Conservation (phyloP, 2,329 filamentous ascomycete genomes). For the Pseudogymnoascus sp. region DNA sequence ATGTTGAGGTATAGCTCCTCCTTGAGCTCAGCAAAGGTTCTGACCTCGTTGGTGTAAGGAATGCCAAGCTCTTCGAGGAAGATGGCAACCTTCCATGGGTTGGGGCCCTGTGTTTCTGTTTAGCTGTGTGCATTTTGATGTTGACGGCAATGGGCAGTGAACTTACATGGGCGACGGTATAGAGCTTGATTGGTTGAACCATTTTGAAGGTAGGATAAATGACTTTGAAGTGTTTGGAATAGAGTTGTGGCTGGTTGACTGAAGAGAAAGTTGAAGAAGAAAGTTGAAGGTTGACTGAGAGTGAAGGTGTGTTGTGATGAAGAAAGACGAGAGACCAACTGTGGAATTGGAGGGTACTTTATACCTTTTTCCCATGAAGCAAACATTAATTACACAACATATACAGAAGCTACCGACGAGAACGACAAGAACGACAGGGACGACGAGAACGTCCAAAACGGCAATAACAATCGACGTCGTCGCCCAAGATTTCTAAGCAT, state of each 20-base stretch:
- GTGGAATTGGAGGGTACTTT: not conserved
- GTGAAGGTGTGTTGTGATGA: not conserved
- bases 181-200: slow-evolving; percentile 8
- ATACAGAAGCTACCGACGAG: not conserved
- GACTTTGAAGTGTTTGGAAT: not conserved
- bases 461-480: slow-evolving; percentile 3
- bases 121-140: not conserved
- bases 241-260: not conserved
- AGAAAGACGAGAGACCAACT: not conserved
- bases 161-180: not conserved
- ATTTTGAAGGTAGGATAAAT: not conserved
- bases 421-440: not conserved
- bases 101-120: slow-evolving; percentile 10
- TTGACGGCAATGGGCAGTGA: not conserved
- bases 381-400: not conserved
- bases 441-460: not conserved
- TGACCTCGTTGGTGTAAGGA: slow-evolving; percentile 31
- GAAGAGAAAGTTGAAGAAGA: not conserved
- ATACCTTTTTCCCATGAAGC: not conserved
- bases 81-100: slow-evolving; percentile 34
- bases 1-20: slow-evolving; percentile 29
- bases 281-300: not conserved
- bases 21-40: slow-evolving; percentile 31
- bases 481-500: not conserved
- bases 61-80: slow-evolving; percentile 38